Evolutionary conservation across 2,329 filamentous ascomycete species (phyloP), one percentile per base, ranked within the genome.

Genomic region (Talaromyces funiculosus): DNA sequence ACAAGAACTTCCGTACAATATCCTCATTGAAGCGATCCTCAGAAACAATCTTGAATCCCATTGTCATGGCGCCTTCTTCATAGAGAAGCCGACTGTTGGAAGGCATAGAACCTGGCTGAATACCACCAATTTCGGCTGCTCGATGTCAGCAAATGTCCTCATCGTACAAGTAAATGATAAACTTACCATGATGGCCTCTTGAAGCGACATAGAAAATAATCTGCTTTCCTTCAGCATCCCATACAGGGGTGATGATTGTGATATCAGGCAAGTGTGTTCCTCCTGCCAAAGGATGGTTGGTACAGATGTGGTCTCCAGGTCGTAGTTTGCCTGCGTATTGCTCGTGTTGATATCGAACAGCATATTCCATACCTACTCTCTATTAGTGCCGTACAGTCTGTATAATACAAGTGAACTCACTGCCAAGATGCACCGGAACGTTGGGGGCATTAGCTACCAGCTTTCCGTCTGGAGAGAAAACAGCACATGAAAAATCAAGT

Each of bases 251-350:
- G 63, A 92, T 84, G 31, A 92, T 86, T 0, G 90, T 94, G 60
- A 94, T 90, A 69, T 94, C 90, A 1, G 90, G 90, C 26, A 94
- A 76, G 77, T 94, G 90, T 0, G 90, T 94, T 38, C 90, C 90
- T 37, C 90, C 90, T 68, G 86, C 92, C 71, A 90, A 90, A 0
- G 90, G 90, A 69, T 94, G 90, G 67, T 94, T 94, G 0, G 89
- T 89, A 4, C 93, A 89, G 43, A 94, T 82, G 0, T 94, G 90
- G 71, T 94, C 90, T 35, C 90, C 90, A 61, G 83, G 86, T 67
- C 89, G 89, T 56, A 94, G 77, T 65, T 87, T 90, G 5, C 88
- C 89, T 66, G 90, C 38, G 22, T 54, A 94, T 61, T 93, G 90
- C 67, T 89, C 82, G 4, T 89, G 87, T 75, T 93, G 90, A 53